phyloP scores from a whole-genome alignment of 108 stramenopile species.

The Pseudonitzschia multiseries region DNA sequence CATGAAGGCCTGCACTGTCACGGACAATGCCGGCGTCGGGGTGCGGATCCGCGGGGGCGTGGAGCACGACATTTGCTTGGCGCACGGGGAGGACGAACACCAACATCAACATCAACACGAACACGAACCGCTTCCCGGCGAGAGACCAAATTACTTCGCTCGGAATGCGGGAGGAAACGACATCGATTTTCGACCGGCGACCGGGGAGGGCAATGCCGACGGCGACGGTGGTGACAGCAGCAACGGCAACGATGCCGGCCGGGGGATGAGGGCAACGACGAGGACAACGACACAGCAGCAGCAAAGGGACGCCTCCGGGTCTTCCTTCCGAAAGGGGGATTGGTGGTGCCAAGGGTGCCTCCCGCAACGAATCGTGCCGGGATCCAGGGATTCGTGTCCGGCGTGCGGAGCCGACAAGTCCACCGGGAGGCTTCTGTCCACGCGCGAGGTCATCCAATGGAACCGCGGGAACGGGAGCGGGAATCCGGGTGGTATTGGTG shows the following conservation, averaged over 20 bases:
- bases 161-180: background rate
- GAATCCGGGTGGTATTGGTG: background rate
- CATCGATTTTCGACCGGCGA: background rate
- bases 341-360: conserved; percentile 33
- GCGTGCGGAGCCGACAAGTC: background rate
- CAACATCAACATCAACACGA: too few relatives aligned
- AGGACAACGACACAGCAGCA: too few relatives aligned
- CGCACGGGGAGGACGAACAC: conserved; percentile 4
- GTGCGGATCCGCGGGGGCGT: conserved; percentile 33
- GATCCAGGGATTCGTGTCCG: conserved; percentile 5
- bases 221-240: background rate
- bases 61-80: background rate
- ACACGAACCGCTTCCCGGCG: background rate
- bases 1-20: conserved; percentile 14
- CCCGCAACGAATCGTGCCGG: conserved; percentile 2
- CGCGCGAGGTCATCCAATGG: background rate
- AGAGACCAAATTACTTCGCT: background rate
- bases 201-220: background rate
- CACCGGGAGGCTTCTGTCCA: background rate
- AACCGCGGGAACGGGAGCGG: background rate
- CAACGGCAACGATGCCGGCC: background rate
- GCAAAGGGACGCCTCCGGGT: conserved; percentile 31
- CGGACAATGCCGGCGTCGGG: conserved; percentile 33
- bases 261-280: too few relatives aligned
- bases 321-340: conserved; percentile 40